Evolutionary conservation across 352 stramenopile species (phyloP), one percentile per base, ranked within the genome.

Genomic region (Globisporangium parvum): DNA sequence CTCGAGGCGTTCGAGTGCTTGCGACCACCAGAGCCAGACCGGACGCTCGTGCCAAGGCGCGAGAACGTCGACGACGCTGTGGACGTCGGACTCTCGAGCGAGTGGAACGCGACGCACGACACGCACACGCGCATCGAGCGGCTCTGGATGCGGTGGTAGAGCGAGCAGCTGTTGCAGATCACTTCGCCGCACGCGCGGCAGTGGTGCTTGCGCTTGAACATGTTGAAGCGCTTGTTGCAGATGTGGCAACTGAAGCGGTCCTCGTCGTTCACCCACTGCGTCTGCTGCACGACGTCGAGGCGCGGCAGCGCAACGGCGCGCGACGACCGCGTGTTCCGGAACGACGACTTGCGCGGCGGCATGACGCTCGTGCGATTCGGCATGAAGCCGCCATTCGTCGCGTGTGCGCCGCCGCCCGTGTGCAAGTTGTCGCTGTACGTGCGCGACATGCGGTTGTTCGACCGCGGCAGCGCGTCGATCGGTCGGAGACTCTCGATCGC

Each of bases 151-250:
- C 80, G 80, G 55, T 93, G 82, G 56, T 93, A 89, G 39, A 93
- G 51, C 8, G 79, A 91, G 69, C 85, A 95, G 45, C 65, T 77
- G 46, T 87, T 87, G 73, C 85, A 95, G 57, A 95, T 93, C 35
- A 95, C 80, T 54, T 95, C 85, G 42, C 85, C 85, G 31, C 85
- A 95, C 0, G 82, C 75, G 52, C 85, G 71, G 55, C 85, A 95
- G 67, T 95, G 85, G 63, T 95, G 85, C 59, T 95, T 95, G 55
- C 80, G 85, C 59, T 90, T 86, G 57, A 95, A 93, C 75, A 95
- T 75, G 65, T 71, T 92, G 70, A 93, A 93, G 44, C 82, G 82
- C 65, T 91, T 92, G 71, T 88, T 91, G 65, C 85, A 95, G 28
- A 95, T 92, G 64, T 92, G 79, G 59, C 85, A 95, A 50, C 78